Evolutionary conservation across 495 filamentous ascomycete genomes (phyloP), one percentile per base, ranked within the genome.

Genomic region (Podospora pseudopauciseta): DNA sequence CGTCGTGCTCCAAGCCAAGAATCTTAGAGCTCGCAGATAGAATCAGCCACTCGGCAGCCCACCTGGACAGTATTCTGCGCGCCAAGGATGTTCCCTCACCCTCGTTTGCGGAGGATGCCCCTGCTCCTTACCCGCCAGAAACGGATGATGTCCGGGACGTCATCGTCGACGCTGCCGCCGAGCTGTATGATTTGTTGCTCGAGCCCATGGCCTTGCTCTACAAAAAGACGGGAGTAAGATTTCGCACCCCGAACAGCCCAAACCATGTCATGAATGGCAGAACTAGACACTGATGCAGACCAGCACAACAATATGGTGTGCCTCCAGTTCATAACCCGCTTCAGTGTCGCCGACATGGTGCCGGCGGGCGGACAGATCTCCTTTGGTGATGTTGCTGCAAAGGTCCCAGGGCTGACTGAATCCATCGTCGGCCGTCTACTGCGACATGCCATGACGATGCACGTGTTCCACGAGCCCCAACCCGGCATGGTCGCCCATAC

Each of bases 231-330:
- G 15, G 9, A 7, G 55, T 58, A 58, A 19, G 55, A 23, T 23
- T 23, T 23, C 20, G 20, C 20, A 23, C 20, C 20, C 20, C 20
- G 20, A 23, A 23, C 20, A 23, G 1, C 20, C 18, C 55, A 58
- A 19, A 7, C 4, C 30, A 7, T 32, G 5, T 7, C 30, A 32
- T 32, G 30, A 32, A 4, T 32, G 30, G 5, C 30, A 7, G 30
- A 32, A 5, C 30, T 32, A 7, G 30, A 4, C 30, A 32, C 30
- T 32, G 7, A 32, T 7, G 30, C 4, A 4, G 5, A 32, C 3
- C 30, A 32, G 30, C 30, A 32, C 60, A 81, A 49, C 39, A 49
- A 49, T 3, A 13, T 16, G 15, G 39, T 49, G 15, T 49, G 39
- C 39, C 7, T 49, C 9, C 39, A 49, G 15, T 11, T 16, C 39